Conservation (phyloP, 192 early-diverging fungal species). For the Spinellus fusiger region DNA sequence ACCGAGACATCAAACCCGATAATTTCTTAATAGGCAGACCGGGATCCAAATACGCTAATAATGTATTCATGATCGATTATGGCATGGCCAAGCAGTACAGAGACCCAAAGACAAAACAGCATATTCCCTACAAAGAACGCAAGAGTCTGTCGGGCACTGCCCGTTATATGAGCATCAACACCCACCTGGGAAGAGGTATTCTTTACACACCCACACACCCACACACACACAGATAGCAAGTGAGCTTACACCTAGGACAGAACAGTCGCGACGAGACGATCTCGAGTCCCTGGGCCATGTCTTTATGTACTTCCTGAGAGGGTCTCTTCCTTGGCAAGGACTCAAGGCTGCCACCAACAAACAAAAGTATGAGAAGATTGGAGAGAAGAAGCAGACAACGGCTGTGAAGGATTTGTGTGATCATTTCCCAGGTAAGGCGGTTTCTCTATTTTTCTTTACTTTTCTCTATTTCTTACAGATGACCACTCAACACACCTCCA, state of each 20-base stretch:
- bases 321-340: constrained; percentile 95
- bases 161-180: constrained; percentile 98
- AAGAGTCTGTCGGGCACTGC: constrained; percentile 94
- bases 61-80: constrained; percentile 92
- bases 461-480: neutral
- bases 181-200: constrained; percentile 86
- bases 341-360: constrained; percentile 97
- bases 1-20: constrained; percentile 98
- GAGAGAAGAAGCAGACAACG: constrained; percentile 95
- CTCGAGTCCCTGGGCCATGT: constrained; percentile 97
- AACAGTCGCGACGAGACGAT: constrained; percentile 96
- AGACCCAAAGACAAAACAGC: constrained; percentile 93
- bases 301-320: constrained; percentile 96
- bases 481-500: neutral
- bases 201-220: neutral
- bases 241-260: constrained; percentile 33
- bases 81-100: constrained; percentile 98
- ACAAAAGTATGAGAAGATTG: constrained; percentile 99
- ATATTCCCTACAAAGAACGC: constrained; percentile 96
- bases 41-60: constrained; percentile 53
- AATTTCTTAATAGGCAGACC: constrained; percentile 94
- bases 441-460: neutral
- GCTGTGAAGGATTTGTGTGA: constrained; percentile 86
- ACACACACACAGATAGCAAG: neutral
- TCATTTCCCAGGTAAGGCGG: constrained; percentile 63